Evolutionary conservation across 768 basidiomycete species (phyloP), one percentile per base, ranked within the genome.

Genomic region (Xanthoconium purpureum): DNA sequence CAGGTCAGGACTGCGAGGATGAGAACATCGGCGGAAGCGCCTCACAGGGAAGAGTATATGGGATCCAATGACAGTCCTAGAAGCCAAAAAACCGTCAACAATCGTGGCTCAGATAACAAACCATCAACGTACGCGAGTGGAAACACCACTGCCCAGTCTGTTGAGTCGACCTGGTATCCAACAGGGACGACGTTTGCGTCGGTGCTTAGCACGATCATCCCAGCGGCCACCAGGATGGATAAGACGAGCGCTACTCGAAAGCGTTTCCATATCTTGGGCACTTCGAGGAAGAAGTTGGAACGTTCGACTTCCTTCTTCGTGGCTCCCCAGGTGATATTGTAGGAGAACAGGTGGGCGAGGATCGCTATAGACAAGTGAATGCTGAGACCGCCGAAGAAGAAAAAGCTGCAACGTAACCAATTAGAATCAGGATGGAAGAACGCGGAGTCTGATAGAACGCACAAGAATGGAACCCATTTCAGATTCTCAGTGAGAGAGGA

Each of bases 231-330:
- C 36, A 78, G n/a, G 58, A 83, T 70, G 32, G 78, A 84, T 44
- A 89, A 51, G 28, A 82, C 52, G 62, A 91, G 76, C 32, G 84
- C 78, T 42, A 82, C 60, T 75, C 87, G 84, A 73, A 91, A 95
- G 3, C 91, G 85, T 62, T 83, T 83, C 72, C 87, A 76, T 66
- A 94, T 92, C 60, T 83, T 83, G 17, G 94, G 93, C 18, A 94
- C 84, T 69, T 96, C 93, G 44, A 88, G 81, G 80, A 89, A 94
- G 77, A 96, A 94, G 69, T 94, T 94, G n/a, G 89, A 90, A 36
- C 83, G 80, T 68, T 94, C 87, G 47, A 94, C 90, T 71, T 91
- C 89, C 80, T 93, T 94, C 64, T 82, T 79, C 15, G 84, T 85
- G 7, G 83, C 77, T 6, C 78, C 77, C 84, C 84, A 85, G 6